A percentile compares a stretch with the other conserved stretches of the same genome.
phyloP scores from a whole-genome alignment of 2,329 filamentous ascomycete species.

The Tolypocladium ophioglossoides region DNA sequence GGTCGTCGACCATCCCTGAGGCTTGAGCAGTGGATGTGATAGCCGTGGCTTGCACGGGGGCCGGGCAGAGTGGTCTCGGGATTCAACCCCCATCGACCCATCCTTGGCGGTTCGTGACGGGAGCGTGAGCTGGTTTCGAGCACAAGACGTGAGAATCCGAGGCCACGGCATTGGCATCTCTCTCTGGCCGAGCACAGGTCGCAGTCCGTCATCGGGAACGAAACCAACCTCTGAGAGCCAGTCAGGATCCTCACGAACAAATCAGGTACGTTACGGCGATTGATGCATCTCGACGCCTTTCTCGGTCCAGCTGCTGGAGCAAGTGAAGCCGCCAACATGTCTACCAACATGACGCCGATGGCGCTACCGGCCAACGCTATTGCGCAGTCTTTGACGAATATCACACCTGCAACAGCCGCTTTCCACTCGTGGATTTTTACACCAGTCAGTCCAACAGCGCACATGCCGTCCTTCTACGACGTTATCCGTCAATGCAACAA shows the following conservation, averaged over 20 bases:
- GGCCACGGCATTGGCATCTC: background rate
- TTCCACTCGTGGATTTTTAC: constrained; percentile 4
- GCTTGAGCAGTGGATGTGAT: background rate
- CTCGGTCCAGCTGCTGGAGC: background rate
- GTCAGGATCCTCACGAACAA: background rate
- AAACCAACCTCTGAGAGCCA: background rate
- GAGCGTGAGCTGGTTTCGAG: background rate
- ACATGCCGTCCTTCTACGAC: constrained; percentile 7
- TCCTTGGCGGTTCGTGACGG: background rate
- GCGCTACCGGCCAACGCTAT: background rate
- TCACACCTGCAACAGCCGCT: background rate
- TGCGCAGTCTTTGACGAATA: background rate
- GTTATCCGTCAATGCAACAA: constrained; percentile 16
- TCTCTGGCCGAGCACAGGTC: background rate
- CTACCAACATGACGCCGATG: background rate
- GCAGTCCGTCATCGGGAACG: background rate
- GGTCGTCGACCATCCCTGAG: constrained; percentile 3
- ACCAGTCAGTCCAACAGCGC: background rate
- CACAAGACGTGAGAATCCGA: background rate
- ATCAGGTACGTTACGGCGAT: background rate
- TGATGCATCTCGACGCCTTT: background rate
- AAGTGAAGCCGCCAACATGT: background rate
- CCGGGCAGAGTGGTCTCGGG: background rate
- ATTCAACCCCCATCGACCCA: background rate
- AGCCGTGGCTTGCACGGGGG: constrained; percentile 3